Evolutionary conservation across 371 early-diverging fungal genomes (phyloP).

Genomic region (Apophysomyces elegans): DNA sequence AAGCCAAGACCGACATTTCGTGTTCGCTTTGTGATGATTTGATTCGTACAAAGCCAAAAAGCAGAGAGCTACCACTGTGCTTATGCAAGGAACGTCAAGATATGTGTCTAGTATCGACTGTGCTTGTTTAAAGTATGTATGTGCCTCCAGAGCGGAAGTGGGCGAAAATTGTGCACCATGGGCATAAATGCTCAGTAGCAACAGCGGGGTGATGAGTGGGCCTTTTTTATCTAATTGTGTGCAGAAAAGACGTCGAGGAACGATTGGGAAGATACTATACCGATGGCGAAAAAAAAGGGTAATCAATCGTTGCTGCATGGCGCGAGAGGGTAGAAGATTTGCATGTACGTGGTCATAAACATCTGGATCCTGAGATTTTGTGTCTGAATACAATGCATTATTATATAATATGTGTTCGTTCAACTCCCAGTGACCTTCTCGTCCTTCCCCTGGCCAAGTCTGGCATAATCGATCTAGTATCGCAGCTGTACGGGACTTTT

Average conservation of each 20-base stretch:
- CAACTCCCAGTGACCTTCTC: constrained; percentile 5
- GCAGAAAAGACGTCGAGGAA: constrained; percentile 32
- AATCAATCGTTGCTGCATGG: constrained; percentile 22
- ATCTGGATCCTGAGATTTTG: too few relatives aligned
- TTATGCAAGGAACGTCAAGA: constrained; percentile 23
- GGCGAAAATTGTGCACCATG: constrained; percentile 35
- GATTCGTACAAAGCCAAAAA: not conserved
- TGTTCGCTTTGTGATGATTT: constrained; percentile 3
- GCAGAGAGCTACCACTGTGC: constrained; percentile 13
- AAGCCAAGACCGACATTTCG: not conserved
- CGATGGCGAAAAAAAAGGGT: constrained; percentile 29
- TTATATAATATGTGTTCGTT: constrained; percentile 19
- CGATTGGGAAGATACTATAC: constrained; percentile 34
- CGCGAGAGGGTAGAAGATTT: not conserved
- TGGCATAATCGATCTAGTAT: constrained; percentile 16
- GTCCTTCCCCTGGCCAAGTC: constrained; percentile 12
- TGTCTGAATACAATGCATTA: not conserved
- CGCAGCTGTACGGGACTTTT: not conserved
- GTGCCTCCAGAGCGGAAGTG: constrained; percentile 6
- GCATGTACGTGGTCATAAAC: not conserved
- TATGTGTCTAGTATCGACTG: constrained; percentile 20
- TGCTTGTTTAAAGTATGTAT: constrained; percentile 36
- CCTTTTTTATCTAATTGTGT: constrained; percentile 35
- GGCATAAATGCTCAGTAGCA: constrained; percentile 33
- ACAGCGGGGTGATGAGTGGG: constrained; percentile 25